A percentile compares a stretch with the other conserved stretches of the same genome.
phyloP scores from a whole-genome alignment of 1,139 yeast genomes.

The Martiniozyma asiatica region DNA sequence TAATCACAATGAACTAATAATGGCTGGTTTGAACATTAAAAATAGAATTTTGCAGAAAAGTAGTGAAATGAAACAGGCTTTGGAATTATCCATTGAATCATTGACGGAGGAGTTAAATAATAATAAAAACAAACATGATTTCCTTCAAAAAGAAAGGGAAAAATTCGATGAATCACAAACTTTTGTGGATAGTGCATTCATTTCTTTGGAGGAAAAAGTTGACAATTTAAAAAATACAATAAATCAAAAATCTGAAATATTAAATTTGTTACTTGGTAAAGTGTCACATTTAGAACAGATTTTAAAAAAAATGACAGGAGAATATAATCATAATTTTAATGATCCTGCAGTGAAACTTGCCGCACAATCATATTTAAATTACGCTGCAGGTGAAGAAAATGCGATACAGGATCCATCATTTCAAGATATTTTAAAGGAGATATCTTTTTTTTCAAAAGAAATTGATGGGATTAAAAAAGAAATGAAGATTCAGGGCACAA shows the following conservation, averaged over 20 bases:
- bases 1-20: slow-evolving; percentile 21
- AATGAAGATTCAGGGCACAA: not conserved
- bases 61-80: slow-evolving; percentile 6
- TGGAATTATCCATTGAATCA: too few species aligned
- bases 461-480: slow-evolving; percentile 1
- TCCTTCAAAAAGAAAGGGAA: too few species aligned
- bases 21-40: slow-evolving; percentile 22
- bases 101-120: too few species aligned
- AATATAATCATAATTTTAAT: slow-evolving; percentile 82
- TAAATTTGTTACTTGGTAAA: too few species aligned
- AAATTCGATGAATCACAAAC: too few species aligned
- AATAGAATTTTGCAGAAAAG: slow-evolving; percentile 19
- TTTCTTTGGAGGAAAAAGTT: slow-evolving; percentile 9
- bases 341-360: slow-evolving; percentile 79
- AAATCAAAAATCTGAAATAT: too few species aligned
- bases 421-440: not conserved
- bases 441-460: not conserved
- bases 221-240: slow-evolving; percentile 10
- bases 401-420: too few species aligned
- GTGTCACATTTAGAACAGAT: slow-evolving; percentile 38
- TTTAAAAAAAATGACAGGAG: slow-evolving; percentile 34
- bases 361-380: slow-evolving; percentile 48
- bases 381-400: slow-evolving; percentile 27
- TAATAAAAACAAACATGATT: too few species aligned
- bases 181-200: too few species aligned